phyloP scores from a whole-genome alignment of 768 basidiomycete species.

The Sutorius australiensis region DNA sequence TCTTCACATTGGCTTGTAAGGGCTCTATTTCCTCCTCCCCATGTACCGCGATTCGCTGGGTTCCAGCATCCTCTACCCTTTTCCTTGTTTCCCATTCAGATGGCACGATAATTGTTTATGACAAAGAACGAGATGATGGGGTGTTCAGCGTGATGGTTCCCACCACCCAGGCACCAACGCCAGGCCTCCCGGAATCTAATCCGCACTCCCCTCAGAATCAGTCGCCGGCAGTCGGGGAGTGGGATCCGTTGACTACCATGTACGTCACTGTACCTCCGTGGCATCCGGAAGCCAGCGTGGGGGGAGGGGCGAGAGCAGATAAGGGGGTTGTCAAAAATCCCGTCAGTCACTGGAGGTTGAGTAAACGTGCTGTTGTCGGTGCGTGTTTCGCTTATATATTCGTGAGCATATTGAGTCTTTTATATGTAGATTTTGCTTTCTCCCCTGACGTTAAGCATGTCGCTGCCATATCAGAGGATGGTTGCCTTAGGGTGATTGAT shows the following conservation, averaged over 20 bases:
- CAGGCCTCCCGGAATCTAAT: slow-evolving; percentile 25
- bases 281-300: slow-evolving; percentile 54
- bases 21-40: slow-evolving; percentile 77
- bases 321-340: slow-evolving; percentile 80
- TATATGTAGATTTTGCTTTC: slow-evolving; percentile 74
- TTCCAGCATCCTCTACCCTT: slow-evolving; percentile 72
- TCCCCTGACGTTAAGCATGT: slow-evolving; percentile 91
- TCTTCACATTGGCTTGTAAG: slow-evolving; percentile 31
- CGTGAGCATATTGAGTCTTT: slow-evolving; percentile 1
- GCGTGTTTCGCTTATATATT: slow-evolving; percentile 19
- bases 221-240: slow-evolving; percentile 41
- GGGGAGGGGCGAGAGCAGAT: slow-evolving; percentile 41
- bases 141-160: slow-evolving; percentile 64
- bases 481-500: slow-evolving; percentile 86
- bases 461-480: slow-evolving; percentile 90
- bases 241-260: slow-evolving; percentile 75
- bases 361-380: slow-evolving; percentile 71
- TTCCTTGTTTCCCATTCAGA: slow-evolving; percentile 88
- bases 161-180: slow-evolving; percentile 23
- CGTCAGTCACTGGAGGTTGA: slow-evolving; percentile 86
- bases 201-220: slow-evolving; percentile 24
- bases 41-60: slow-evolving; percentile 90
- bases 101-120: slow-evolving; percentile 85
- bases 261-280: slow-evolving; percentile 83
- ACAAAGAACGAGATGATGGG: slow-evolving; percentile 88